Evolutionary conservation across 495 filamentous ascomycete species (phyloP).

Genomic region (Penicillium riverlandense): DNA sequence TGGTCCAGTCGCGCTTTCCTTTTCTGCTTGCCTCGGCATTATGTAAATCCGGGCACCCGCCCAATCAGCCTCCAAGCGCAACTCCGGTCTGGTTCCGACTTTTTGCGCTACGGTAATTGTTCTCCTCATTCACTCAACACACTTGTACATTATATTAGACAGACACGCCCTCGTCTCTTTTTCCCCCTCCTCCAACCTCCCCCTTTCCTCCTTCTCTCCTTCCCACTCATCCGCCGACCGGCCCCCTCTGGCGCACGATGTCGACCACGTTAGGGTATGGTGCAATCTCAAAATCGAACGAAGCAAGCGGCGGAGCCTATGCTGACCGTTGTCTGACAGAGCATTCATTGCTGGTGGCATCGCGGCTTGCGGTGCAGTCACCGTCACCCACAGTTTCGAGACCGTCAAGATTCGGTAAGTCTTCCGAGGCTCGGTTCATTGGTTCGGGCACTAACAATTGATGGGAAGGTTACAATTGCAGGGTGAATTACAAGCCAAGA

Average conservation of each 20-base stretch:
- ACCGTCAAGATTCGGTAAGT: constrained; percentile 93
- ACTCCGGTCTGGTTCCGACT: too few species aligned
- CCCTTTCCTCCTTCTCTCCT: neutral
- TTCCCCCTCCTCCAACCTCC: neutral
- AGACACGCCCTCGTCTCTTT: neutral
- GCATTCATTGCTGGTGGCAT: constrained; percentile 92
- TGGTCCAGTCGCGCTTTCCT: constrained; percentile 16
- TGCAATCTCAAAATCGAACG: neutral
- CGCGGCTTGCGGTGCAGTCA: constrained; percentile 94
- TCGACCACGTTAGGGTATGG: constrained; percentile 48
- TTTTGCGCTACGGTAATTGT: too few species aligned
- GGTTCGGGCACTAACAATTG: neutral
- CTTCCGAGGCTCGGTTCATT: neutral
- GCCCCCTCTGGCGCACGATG: constrained; percentile 28
- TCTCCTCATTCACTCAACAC: neutral
- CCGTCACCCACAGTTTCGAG: constrained; percentile 96
- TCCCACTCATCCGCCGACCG: constrained; percentile 11
- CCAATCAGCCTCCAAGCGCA: neutral
- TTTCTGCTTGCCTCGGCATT: constrained; percentile 7
- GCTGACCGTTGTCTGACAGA: constrained; percentile 25
- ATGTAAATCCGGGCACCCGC: constrained; percentile 10
- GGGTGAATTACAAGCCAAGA: constrained; percentile 85
- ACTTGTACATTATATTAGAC: neutral
- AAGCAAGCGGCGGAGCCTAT: neutral
- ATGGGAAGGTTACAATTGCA: constrained; percentile 77